Evolutionary conservation across 2,329 filamentous ascomycete species (phyloP).

Genomic region (Eutypella sp.): DNA sequence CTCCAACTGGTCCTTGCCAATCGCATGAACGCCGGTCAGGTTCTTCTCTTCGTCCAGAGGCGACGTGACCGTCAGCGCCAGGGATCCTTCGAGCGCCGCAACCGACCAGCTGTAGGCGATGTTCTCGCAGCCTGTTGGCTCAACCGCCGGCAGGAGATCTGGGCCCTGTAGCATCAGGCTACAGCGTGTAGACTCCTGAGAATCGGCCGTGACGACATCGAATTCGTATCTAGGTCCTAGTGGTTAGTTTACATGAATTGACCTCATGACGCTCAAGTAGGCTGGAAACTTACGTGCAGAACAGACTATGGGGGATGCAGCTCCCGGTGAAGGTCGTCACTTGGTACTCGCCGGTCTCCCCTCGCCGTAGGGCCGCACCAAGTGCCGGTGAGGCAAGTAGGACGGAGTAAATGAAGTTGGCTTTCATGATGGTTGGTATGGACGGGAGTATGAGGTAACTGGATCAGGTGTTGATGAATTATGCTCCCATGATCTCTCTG

Average conservation of each 20-base stretch:
- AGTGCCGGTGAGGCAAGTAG: constrained; percentile 12
- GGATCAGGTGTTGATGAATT: no score
- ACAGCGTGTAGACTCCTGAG: constrained; percentile 11
- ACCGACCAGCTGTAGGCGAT: constrained; percentile 13
- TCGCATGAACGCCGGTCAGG: constrained; percentile 14
- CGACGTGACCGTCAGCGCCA: constrained; percentile 15
- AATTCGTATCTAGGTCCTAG: constrained; percentile 16
- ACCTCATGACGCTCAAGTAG: not conserved
- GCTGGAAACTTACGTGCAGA: constrained; percentile 12
- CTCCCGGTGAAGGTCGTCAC: constrained; percentile 16
- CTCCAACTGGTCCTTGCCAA: constrained; percentile 13
- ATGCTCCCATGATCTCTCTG: not conserved
- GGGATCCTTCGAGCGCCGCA: constrained; percentile 5
- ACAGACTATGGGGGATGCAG: constrained; percentile 19
- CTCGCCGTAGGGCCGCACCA: constrained; percentile 9
- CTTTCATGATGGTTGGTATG: constrained; percentile 9
- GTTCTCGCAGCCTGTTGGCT: constrained; percentile 13
- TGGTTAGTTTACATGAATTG: not conserved
- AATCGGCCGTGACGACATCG: constrained; percentile 6
- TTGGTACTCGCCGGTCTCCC: constrained; percentile 9
- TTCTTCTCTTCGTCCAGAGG: constrained; percentile 11
- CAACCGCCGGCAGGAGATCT: constrained; percentile 14
- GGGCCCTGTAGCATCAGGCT: constrained; percentile 15
- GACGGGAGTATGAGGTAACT: not conserved
- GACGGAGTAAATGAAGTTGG: constrained; percentile 9